Conservation (phyloP, 2,329 filamentous ascomycete species). For the Stemphylium beticola region DNA sequence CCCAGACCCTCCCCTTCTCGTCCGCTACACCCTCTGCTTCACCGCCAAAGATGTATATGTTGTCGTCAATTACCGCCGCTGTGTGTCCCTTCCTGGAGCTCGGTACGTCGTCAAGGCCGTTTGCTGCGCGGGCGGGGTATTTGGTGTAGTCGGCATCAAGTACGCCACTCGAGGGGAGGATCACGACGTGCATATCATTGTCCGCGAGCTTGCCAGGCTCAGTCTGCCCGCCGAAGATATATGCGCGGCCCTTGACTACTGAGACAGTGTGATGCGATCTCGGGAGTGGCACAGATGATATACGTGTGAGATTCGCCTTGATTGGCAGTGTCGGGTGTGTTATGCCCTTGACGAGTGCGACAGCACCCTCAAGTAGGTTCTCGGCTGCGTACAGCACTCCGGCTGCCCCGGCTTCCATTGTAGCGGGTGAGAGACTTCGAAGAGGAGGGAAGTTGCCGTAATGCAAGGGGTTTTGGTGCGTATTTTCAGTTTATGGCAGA, state of each 20-base stretch:
- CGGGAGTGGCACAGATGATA: constrained; percentile 54
- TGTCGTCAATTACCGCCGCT: constrained; percentile 51
- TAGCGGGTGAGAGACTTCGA: constrained; percentile 46
- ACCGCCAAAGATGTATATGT: constrained; percentile 56
- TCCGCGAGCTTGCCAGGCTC: constrained; percentile 51
- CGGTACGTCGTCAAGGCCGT: constrained; percentile 43
- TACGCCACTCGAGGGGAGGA: constrained; percentile 56
- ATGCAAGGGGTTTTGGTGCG: background rate
- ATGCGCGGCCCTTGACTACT: constrained; percentile 60
- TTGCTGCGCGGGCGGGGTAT: constrained; percentile 39
- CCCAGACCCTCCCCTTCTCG: constrained; percentile 53
- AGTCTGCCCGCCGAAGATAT: constrained; percentile 61
- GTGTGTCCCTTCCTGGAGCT: constrained; percentile 51
- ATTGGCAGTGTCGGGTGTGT: constrained; percentile 59
- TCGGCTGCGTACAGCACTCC: constrained; percentile 49
- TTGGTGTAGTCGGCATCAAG: constrained; percentile 51
- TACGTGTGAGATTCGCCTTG: constrained; percentile 57
- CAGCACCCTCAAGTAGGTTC: constrained; percentile 48
- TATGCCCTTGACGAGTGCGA: constrained; percentile 56
- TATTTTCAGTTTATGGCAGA: background rate
- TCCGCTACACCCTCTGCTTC: constrained; percentile 31
- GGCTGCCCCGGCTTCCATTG: constrained; percentile 48
- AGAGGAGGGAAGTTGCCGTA: background rate
- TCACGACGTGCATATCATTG: constrained; percentile 60
- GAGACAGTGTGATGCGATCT: constrained; percentile 61